Conservation (phyloP, 208 protist species). For the Wallacemonas rigidus region DNA sequence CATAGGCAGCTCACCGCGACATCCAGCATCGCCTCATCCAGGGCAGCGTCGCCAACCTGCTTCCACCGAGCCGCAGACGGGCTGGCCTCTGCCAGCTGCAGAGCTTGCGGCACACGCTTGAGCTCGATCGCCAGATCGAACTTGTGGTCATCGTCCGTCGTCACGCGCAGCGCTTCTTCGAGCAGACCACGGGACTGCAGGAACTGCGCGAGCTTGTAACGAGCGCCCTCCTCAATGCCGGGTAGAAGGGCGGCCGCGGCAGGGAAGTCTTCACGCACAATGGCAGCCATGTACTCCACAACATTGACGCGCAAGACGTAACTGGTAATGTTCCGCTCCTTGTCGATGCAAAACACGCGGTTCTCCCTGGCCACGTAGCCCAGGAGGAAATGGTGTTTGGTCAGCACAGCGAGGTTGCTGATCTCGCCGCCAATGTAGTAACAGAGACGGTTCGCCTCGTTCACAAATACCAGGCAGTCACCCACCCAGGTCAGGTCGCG, state of each 20-base stretch:
- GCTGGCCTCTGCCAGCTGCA: conserved; percentile 66
- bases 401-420: conserved; percentile 92
- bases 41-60: conserved; percentile 94
- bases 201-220: conserved; percentile 94
- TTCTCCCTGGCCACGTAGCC: conserved; percentile 97
- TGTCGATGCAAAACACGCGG: conserved; percentile 96
- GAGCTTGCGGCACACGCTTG: conserved; percentile 70
- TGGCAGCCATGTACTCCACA: conserved; percentile 97
- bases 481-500: conserved; percentile 95
- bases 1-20: conserved; percentile 77
- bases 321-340: conserved; percentile 90
- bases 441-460: conserved; percentile 92
- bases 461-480: conserved; percentile 98
- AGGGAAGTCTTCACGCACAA: conserved; percentile 95
- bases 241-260: conserved; percentile 83
- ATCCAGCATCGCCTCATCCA: conserved; percentile 73
- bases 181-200: conserved; percentile 92
- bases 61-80: conserved; percentile 91
- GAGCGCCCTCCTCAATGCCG: conserved; percentile 75
- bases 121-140: conserved; percentile 96
- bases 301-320: conserved; percentile 93
- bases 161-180: conserved; percentile 93
- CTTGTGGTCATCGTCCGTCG: conserved; percentile 95
- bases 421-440: conserved; percentile 97
- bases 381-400: conserved; percentile 87